These are phyloP conservation scores for Hyphopichia burtonii DNA, from an alignment of 1,139 yeast species.

Conservation along the genomic window DNA sequence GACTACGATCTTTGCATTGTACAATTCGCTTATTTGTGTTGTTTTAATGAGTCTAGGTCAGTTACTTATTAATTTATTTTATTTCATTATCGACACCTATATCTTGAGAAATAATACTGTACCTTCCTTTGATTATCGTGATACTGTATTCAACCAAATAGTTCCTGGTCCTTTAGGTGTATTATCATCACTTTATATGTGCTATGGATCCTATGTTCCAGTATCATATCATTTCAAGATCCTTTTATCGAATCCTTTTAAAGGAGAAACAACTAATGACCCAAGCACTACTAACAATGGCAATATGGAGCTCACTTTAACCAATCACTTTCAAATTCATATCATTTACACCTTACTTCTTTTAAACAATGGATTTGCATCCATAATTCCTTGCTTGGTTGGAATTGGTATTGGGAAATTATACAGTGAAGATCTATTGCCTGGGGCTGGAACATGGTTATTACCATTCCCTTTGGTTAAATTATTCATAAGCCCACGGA, in stretches of 20 bases:
- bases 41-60: constrained; percentile 40
- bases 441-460: constrained; percentile 58
- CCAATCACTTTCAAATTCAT: constrained; percentile 61
- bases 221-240: constrained; percentile 59
- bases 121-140: constrained; percentile 16
- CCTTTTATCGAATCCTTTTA: constrained; percentile 26
- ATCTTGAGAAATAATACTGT: constrained; percentile 10
- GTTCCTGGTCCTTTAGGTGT: constrained; percentile 65
- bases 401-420: constrained; percentile 65
- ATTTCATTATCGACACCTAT: constrained; percentile 19
- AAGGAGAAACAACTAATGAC: constrained; percentile 3
- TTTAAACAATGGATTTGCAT: constrained; percentile 52
- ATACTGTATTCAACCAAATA: constrained; percentile 36
- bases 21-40: constrained; percentile 34
- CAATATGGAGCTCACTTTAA: constrained; percentile 31
- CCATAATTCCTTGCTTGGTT: constrained; percentile 49
- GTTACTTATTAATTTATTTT: constrained; percentile 27
- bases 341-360: constrained; percentile 51
- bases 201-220: constrained; percentile 60
- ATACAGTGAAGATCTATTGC: constrained; percentile 53
- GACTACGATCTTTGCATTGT: constrained; percentile 29
- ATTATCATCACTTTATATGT: constrained; percentile 56
- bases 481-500: constrained; percentile 24
- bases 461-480: constrained; percentile 32
- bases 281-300: constrained; percentile 10